Conservation (phyloP, 2,329 filamentous ascomycete species). For the Botrytis tulipae region DNA sequence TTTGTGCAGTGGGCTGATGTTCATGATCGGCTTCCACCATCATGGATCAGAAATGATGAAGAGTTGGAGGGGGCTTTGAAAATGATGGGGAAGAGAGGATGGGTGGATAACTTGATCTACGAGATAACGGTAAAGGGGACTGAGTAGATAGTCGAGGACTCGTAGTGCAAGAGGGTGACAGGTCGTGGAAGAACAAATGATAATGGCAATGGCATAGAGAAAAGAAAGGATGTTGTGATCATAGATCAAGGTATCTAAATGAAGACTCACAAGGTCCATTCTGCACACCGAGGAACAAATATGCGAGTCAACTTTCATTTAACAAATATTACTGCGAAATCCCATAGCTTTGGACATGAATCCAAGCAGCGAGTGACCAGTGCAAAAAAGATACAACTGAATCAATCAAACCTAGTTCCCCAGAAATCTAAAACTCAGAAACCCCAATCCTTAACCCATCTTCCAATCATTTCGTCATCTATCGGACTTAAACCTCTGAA, state of each 20-base stretch:
- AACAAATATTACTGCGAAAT: not conserved
- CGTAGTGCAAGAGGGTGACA: not conserved
- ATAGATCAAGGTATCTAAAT: not conserved
- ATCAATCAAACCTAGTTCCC: not conserved
- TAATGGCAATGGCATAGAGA: not conserved
- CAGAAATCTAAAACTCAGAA: slow-evolving; percentile 16
- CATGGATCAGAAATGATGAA: not conserved
- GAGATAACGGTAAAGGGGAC: not conserved
- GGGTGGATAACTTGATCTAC: not conserved
- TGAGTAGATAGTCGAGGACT: not conserved
- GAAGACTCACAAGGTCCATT: not conserved
- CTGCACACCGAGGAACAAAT: fast-evolving
- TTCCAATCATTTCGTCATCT: slow-evolving; percentile 37
- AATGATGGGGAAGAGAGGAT: not conserved
- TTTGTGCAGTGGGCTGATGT: not conserved
- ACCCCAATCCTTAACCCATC: slow-evolving; percentile 40
- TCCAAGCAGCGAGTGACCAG: too few relatives aligned
- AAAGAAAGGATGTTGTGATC: not conserved
- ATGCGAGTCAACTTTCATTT: not conserved
- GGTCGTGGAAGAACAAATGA: not conserved
- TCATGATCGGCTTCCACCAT: not conserved
- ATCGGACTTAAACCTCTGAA: slow-evolving; percentile 34
- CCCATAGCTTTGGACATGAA: not conserved
- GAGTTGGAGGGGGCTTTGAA: not conserved
- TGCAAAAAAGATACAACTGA: too few relatives aligned